These are phyloP conservation scores for Coemansia reversa DNA, from an alignment of 192 early-diverging fungal species.

Conservation along the genomic window DNA sequence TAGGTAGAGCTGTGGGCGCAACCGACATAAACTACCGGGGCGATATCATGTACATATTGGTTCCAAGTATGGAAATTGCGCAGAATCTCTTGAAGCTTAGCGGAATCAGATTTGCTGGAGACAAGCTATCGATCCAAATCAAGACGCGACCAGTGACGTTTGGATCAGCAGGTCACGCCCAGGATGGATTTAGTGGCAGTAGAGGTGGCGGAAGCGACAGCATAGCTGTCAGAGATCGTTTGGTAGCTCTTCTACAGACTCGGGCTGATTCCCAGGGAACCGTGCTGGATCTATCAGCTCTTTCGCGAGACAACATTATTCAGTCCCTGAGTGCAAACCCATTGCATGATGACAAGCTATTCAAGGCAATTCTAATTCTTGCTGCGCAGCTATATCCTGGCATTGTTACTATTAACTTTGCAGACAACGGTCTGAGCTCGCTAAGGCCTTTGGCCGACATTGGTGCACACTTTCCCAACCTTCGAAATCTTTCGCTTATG, in stretches of 20 bases:
- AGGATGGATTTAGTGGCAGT: constrained; percentile 10
- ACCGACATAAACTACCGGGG: constrained; percentile 35
- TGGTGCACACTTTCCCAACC: constrained; percentile 35
- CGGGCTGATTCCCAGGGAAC: constrained; percentile 41
- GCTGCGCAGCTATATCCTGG: constrained; percentile 40
- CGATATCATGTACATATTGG: constrained; percentile 44
- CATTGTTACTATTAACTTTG: constrained; percentile 34
- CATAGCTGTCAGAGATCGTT: constrained; percentile 28
- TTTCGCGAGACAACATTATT: constrained; percentile 39
- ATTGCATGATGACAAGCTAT: constrained; percentile 45
- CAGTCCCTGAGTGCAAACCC: constrained; percentile 35
- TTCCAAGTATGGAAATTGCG: constrained; percentile 33
- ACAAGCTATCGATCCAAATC: constrained; percentile 43
- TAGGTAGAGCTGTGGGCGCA: constrained; percentile 25
- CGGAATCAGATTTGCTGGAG: constrained; percentile 48
- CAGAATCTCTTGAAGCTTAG: constrained; percentile 44
- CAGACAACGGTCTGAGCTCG: constrained; percentile 43
- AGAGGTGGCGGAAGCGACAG: constrained; percentile 20
- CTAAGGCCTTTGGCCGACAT: constrained; percentile 41
- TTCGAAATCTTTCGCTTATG: constrained; percentile 45
- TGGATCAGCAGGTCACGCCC: constrained; percentile 16
- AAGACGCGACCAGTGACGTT: constrained; percentile 43
- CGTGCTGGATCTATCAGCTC: constrained; percentile 42
- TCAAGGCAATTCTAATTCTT: constrained; percentile 43
- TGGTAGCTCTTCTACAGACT: constrained; percentile 43